Base-by-base conservation (phyloP, 371 early-diverging fungal species). In the Lichtheimia corymbifera region DNA sequence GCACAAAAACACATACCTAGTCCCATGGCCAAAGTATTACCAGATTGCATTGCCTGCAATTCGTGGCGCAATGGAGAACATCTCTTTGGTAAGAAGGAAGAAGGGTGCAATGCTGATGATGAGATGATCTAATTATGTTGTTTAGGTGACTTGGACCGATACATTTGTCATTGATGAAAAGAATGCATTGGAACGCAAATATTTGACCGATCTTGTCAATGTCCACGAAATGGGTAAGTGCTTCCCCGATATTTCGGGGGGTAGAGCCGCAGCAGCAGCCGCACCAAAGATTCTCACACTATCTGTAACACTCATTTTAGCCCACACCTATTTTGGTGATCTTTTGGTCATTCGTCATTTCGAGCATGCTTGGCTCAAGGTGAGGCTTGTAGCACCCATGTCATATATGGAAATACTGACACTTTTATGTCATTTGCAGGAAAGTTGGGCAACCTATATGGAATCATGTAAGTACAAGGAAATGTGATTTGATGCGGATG, bases 341-440 rank as follows among this genome's bases (percentile, higher is more conserved):
- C 50, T 83, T 22, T 47, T 84, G 35, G 83, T 83, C 12, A 82
- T 83, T 30, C 66, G 83, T 50, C 82, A 84, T 67, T 87, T 85
- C 71, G 87, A 87, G 55, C 85, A 86, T 67, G 86, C 71, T 15
- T 87, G 87, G 87, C 59, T 84, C n/a, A 87, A 85, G 61, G 64
- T 68, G 51, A 17, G n/a, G 11, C 35, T 35, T 35, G 35, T 35
- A 9, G 35, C 35, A 35, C 0, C 11, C 35, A 9, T 35, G 35
- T 11, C 35, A 35, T 1, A 35, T 35, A 35, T 9, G 11, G 35
- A 9, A 11, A 35, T 35, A 35, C 35, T 35, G 35, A 35, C 35
- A 35, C 35, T 11, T 35, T 9, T 35, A 24, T 14, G 24, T 27
- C 4, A 14, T 35, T 9, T 51, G 20, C n/a, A 67, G 71, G 87